Base-by-base conservation (phyloP, 257 asterid species). In the Gentiana straminea region DNA sequence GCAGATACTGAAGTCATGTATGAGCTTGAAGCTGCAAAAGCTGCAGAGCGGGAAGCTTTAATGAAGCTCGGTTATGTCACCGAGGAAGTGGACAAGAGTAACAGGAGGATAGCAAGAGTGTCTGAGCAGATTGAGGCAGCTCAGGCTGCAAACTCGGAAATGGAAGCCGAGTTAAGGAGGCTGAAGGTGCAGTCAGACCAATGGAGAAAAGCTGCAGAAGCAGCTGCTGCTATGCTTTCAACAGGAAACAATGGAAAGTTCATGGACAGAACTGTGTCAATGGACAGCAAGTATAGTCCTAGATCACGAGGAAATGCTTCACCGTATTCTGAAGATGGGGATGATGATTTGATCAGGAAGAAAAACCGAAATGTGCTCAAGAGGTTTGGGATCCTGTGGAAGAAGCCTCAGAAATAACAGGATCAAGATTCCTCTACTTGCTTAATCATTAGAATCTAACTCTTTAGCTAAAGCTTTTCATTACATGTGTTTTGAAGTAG, bases 191-290 rank as follows among this genome's bases (percentile, higher is more conserved):
- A 92, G 70, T 79, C 93, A 1, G 88, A 87, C n/a, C 98, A 92
- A 72, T 92, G 98, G 98, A 79, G 97, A 71, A 91, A 91, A 68
- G 98, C 98, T 4, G 98, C 98, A 0, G 98, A 91, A 72, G 93
- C 86, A 3, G 97, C 97, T 6, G 89, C 98, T 0, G 76, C 95
- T 1, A 92, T 92, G 80, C 77, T 92, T 33, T 75, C 97, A 2
- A 71, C 86, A 0, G 94, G 92, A 12, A 81, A 75, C 53, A 86
- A 86, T 8, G 89, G 84, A 67, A 89, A 78, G 15, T 51, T 76
- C 51, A 70, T 75, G 81, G 95, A 81, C 76, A 76, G 95, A 55
- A 83, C 88, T 0, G 93, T 84, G 35, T 83, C 97, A 1, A 74
- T 86, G 95, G 96, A 87, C 56, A 81, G 76, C 62, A 72, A 74